Evolutionary conservation across 805 yeast genomes (phyloP).

Genomic region (Sugiyamaella mastotermitis): DNA sequence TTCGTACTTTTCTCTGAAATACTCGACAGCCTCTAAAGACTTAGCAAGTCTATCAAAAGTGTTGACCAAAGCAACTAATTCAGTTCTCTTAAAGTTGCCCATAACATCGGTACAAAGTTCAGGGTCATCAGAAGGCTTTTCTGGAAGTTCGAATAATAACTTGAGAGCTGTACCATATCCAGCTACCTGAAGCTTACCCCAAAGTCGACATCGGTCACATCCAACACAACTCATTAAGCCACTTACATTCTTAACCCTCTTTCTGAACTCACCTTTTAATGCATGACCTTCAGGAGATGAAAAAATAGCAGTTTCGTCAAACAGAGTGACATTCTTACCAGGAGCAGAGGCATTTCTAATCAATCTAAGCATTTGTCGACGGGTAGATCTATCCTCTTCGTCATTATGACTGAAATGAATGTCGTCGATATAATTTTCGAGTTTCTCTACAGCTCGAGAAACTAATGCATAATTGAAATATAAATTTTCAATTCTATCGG

Average conservation of each 20-base stretch:
- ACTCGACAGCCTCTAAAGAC: slow-evolving; percentile 66
- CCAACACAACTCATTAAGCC: slow-evolving; percentile 98
- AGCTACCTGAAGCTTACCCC: slow-evolving; percentile 97
- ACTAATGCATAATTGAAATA: slow-evolving; percentile 90
- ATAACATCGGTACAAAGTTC: slow-evolving; percentile 42
- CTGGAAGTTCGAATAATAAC: slow-evolving; percentile 71
- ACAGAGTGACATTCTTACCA: slow-evolving; percentile 21
- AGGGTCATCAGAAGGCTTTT: slow-evolving; percentile 40
- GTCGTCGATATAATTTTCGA: slow-evolving; percentile 46
- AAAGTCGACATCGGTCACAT: slow-evolving; percentile 92
- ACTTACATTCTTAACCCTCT: slow-evolving; percentile 82
- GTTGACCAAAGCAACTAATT: slow-evolving; percentile 83
- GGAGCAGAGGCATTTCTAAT: slow-evolving; percentile 18
- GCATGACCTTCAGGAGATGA: slow-evolving; percentile 32
- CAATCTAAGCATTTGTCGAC: slow-evolving; percentile 38
- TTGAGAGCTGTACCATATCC: slow-evolving; percentile 98
- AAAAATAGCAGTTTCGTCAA: slow-evolving; percentile 48
- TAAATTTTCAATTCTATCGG: slow-evolving; percentile 82
- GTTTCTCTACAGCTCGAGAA: slow-evolving; percentile 71
- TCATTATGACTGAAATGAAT: slow-evolving; percentile 43
- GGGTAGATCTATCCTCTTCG: slow-evolving; percentile 40
- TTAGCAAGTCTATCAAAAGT: slow-evolving; percentile 90
- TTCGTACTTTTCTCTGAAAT: slow-evolving; percentile 39
- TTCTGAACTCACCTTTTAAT: slow-evolving; percentile 79
- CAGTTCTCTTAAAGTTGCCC: slow-evolving; percentile 64